Conservation (phyloP, 2,329 filamentous ascomycete genomes). For the Cercospora canescens region DNA sequence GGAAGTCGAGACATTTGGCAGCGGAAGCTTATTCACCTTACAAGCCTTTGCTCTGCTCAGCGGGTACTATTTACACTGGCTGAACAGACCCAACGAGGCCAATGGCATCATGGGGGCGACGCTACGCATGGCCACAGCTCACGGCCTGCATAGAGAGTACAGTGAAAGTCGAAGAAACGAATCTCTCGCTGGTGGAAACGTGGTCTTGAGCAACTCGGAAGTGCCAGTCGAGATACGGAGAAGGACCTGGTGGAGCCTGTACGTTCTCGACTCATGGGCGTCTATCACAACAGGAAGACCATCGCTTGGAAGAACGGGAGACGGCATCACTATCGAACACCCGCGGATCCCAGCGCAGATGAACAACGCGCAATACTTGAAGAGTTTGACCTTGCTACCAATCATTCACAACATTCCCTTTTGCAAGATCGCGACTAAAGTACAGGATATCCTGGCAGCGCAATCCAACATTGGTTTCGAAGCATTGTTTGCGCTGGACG, state of each 20-base stretch:
- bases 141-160: conserved; percentile 36
- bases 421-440: conserved; percentile 74
- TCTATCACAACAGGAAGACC: conserved; percentile 70
- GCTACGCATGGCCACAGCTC: conserved; percentile 34
- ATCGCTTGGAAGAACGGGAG: conserved; percentile 66
- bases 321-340: conserved; percentile 65
- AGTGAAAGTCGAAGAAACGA: conserved; percentile 41
- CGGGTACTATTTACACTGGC: conserved; percentile 37
- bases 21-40: conserved; percentile 33
- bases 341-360: conserved; percentile 50
- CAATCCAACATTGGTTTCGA: conserved; percentile 66
- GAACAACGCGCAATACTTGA: conserved; percentile 42
- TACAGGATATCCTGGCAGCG: conserved; percentile 73
- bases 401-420: conserved; percentile 76
- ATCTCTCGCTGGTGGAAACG: conserved; percentile 39
- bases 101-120: conserved; percentile 37
- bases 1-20: conserved; percentile 33
- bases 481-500: conserved; percentile 67
- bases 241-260: conserved; percentile 73
- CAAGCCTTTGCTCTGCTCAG: conserved; percentile 34
- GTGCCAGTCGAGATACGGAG: conserved; percentile 62
- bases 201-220: conserved; percentile 38
- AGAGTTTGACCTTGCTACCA: conserved; percentile 67
- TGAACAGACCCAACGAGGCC: conserved; percentile 36
- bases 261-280: conserved; percentile 74